Evolutionary conservation across 495 filamentous ascomycete genomes (phyloP).

Genomic region (Jackrogersella multiformis): DNA sequence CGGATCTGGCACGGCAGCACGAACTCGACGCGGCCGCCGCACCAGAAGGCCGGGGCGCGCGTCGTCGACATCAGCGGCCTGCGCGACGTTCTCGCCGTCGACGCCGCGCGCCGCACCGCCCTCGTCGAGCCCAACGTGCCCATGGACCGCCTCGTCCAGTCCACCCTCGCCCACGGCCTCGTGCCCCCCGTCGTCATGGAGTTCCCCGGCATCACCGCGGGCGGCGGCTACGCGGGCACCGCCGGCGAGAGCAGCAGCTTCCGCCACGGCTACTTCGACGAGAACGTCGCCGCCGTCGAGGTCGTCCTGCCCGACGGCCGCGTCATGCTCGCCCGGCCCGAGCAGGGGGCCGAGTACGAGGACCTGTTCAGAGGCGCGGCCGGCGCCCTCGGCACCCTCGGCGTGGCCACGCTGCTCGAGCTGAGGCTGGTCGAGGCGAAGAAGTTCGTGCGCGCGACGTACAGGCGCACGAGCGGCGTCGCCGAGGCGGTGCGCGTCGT

Average conservation of each 20-base stretch:
- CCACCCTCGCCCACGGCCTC: conserved; percentile 61
- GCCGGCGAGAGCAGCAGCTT: conserved; percentile 68
- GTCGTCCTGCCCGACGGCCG: conserved; percentile 67
- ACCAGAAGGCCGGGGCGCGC: conserved; percentile 37
- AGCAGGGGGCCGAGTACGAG: conserved; percentile 42
- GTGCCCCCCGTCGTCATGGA: conserved; percentile 68
- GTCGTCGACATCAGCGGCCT: conserved; percentile 56
- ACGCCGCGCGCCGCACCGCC: conserved; percentile 50
- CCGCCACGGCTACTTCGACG: conserved; percentile 67
- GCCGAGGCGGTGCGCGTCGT: conserved; percentile 53
- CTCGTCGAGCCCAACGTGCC: conserved; percentile 73
- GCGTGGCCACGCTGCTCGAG: conserved; percentile 65
- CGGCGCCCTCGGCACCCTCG: conserved; percentile 65
- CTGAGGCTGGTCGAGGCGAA: conserved; percentile 62
- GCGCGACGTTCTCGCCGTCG: conserved; percentile 52
- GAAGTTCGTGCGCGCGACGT: conserved; percentile 65
- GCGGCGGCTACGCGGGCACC: conserved; percentile 69
- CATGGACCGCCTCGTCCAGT: conserved; percentile 68
- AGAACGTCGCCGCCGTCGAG: conserved; percentile 64
- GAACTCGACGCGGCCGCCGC: conserved; percentile 71
- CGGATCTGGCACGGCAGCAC: conserved; percentile 82
- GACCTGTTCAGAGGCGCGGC: conserved; percentile 67
- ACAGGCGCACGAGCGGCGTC: conserved; percentile 58
- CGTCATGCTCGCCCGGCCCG: conserved; percentile 49
- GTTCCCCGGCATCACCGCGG: conserved; percentile 71